These are phyloP conservation scores for Hylodesmum podocarpum DNA, from an alignment of 306 rosid genomes.

Conservation along the genomic window DNA sequence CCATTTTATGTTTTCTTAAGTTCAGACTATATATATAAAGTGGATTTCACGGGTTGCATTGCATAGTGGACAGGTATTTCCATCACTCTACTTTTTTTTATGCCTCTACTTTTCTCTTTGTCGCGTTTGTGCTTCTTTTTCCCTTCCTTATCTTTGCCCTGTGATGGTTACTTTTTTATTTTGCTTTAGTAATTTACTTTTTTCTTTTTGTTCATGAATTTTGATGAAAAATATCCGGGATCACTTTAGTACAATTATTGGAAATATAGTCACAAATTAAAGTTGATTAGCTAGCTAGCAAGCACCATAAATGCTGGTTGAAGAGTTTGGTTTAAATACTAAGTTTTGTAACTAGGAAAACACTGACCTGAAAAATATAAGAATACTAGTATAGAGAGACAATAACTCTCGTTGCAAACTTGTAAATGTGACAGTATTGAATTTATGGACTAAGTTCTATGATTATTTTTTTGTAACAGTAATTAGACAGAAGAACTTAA, in stretches of 20 bases:
- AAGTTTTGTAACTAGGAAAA: too few relatives aligned
- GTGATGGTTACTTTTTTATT: conserved; percentile 16
- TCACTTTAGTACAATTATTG: conserved; percentile 9
- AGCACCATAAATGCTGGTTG: too few relatives aligned
- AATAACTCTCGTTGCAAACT: too few relatives aligned
- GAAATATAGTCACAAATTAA: conserved; percentile 9
- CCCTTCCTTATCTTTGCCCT: neutral
- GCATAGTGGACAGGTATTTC: conserved; percentile 10
- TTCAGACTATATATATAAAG: conserved; percentile 13
- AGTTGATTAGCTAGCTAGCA: neutral
- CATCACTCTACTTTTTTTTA: too few relatives aligned
- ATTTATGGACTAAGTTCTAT: too few relatives aligned
- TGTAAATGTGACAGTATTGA: too few relatives aligned
- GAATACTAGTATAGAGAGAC: too few relatives aligned
- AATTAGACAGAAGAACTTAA: too few relatives aligned
- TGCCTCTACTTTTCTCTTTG: conserved; percentile 45
- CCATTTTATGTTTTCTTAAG: conserved; percentile 16
- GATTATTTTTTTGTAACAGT: too few relatives aligned
- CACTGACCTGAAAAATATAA: too few relatives aligned
- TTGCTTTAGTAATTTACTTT: neutral
- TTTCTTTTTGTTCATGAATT: conserved; percentile 22
- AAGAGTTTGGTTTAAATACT: too few relatives aligned
- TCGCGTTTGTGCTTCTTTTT: conserved; percentile 34
- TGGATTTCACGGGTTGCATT: conserved; percentile 16
- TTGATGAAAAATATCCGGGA: conserved; percentile 1